Conservation (phyloP, 306 rosid species). For the Quercus ilex region DNA sequence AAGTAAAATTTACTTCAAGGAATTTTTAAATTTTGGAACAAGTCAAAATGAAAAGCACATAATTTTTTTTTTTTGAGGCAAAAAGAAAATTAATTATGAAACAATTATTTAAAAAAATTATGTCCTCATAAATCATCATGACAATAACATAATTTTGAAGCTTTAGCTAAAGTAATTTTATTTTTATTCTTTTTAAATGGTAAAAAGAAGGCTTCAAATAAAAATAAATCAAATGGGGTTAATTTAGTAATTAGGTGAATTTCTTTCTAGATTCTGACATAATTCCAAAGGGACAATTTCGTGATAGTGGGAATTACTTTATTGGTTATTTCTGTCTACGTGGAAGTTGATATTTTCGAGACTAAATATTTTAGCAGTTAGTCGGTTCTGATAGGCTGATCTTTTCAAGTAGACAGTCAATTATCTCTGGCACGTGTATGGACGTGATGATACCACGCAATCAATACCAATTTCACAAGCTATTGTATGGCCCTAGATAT, state of each 20-base stretch:
- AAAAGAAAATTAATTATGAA: no score
- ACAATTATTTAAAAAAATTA: no score
- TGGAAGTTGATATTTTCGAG: slow-evolving; percentile 20
- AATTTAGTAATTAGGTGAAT: background rate
- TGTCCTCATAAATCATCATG: no score
- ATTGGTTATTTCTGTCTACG: background rate
- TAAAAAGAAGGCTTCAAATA: no score
- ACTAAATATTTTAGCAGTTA: background rate
- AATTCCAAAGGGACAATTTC: slow-evolving; percentile 2
- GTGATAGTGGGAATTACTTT: background rate
- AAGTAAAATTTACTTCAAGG: no score
- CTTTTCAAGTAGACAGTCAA: background rate
- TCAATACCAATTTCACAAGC: background rate
- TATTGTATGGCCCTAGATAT: background rate
- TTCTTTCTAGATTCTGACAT: background rate
- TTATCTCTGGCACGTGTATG: slow-evolving; percentile 7
- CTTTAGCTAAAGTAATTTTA: no score
- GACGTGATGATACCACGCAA: background rate
- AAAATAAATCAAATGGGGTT: background rate
- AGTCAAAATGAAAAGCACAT: no score
- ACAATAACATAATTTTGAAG: no score
- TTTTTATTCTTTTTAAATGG: no score
- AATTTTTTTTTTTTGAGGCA: no score
- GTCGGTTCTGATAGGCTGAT: slow-evolving; percentile 16
- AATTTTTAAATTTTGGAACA: no score